These are phyloP conservation scores for Mariannaea elegans DNA, from an alignment of 2,329 filamentous ascomycete species.

Conservation along the genomic window DNA sequence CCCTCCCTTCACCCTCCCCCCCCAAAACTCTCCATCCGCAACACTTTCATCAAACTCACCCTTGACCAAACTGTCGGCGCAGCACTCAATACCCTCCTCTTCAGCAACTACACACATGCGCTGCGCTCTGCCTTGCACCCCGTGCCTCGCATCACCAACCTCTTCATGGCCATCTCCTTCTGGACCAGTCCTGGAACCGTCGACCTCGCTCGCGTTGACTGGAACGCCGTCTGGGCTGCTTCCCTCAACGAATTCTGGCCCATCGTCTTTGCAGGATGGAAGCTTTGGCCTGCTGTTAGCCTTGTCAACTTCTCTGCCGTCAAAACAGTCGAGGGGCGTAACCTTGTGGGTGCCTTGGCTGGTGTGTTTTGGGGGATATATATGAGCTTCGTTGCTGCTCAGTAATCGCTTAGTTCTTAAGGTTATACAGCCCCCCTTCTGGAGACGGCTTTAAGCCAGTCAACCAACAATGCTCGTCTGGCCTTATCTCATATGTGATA, in stretches of 20 bases:
- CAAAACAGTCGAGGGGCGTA: slow-evolving; percentile 75
- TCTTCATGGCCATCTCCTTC: slow-evolving; percentile 46
- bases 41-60: slow-evolving; percentile 72
- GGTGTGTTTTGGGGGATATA: slow-evolving; percentile 81
- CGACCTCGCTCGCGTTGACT: slow-evolving; percentile 57
- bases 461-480: not conserved
- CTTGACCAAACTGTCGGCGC: slow-evolving; percentile 77
- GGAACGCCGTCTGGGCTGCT: slow-evolving; percentile 52
- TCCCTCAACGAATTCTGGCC: slow-evolving; percentile 67
- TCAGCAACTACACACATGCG: slow-evolving; percentile 67
- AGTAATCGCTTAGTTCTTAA: slow-evolving; percentile 26
- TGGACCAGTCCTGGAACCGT: slow-evolving; percentile 52
- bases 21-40: slow-evolving; percentile 65
- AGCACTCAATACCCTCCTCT: slow-evolving; percentile 70
- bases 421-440: not conserved
- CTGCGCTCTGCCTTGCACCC: slow-evolving; percentile 60
- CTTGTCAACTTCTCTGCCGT: slow-evolving; percentile 74
- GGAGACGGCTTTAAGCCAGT: not conserved
- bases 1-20: slow-evolving; percentile 19
- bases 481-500: not conserved
- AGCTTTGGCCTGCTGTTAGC: slow-evolving; percentile 76
- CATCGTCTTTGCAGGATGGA: slow-evolving; percentile 73
- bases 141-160: slow-evolving; percentile 48
- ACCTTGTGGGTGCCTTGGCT: slow-evolving; percentile 75
- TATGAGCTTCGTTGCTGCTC: slow-evolving; percentile 68